Evolutionary conservation across 225 moss, liverwort and hornwort genomes (phyloP).

Genomic region (Bryoerythrophyllum caledonicum): DNA sequence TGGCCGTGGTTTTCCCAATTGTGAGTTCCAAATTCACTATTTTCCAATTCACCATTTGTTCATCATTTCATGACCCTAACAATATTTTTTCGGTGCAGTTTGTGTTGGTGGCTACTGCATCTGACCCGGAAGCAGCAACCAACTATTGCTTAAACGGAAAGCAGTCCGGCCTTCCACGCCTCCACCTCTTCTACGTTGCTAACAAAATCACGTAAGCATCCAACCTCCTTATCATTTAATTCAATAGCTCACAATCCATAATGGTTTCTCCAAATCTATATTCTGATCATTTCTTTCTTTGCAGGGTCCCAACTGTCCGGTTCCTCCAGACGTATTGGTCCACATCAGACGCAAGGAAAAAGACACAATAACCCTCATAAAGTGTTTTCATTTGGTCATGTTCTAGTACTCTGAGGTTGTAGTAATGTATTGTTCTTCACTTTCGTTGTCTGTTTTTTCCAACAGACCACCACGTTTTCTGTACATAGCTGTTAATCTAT

Average conservation of each 20-base stretch:
- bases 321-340: constrained; percentile 44
- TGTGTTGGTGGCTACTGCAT: constrained; percentile 95
- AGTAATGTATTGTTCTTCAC: constrained; percentile 9
- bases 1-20: constrained; percentile 94
- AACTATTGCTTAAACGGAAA: constrained; percentile 42
- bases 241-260: no score
- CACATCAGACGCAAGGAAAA: constrained; percentile 35
- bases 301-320: constrained; percentile 66
- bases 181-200: constrained; percentile 84
- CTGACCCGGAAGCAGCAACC: constrained; percentile 75
- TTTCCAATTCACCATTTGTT: neutral
- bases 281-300: constrained; percentile 21
- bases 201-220: constrained; percentile 75
- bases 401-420: constrained; percentile 22
- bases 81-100: constrained; percentile 56
- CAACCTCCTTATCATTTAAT: neutral
- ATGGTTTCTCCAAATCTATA: neutral
- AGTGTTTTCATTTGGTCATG: constrained; percentile 16
- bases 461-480: constrained; percentile 27
- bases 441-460: constrained; percentile 21
- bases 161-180: constrained; percentile 48
- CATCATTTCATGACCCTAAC: neutral
- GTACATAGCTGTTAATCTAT: constrained; percentile 37
- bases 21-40: constrained; percentile 41
- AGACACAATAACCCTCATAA: constrained; percentile 38